phyloP scores from a whole-genome alignment of 2,329 filamentous ascomycete genomes.

The Chaetomium sp. region DNA sequence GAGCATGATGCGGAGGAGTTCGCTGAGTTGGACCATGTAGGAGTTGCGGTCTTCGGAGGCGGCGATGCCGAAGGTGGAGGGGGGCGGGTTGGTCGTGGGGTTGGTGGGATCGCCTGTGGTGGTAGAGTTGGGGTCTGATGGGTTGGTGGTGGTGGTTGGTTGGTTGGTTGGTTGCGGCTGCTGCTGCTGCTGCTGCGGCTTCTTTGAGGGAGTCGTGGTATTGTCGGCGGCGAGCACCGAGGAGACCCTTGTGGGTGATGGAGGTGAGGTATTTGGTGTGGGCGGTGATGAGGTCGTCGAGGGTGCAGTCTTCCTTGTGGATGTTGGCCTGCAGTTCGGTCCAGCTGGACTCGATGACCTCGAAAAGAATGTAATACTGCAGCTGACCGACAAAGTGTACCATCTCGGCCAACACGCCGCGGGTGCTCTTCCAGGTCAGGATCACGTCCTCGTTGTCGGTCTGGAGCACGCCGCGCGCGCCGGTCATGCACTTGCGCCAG shows the following conservation, averaged over 20 bases:
- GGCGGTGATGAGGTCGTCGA: conserved; percentile 90
- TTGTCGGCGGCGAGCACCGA: conserved; percentile 60
- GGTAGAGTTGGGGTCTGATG: conserved; percentile 31
- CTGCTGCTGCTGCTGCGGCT: conserved; percentile 18
- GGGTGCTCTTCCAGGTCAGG: conserved; percentile 81
- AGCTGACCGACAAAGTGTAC: conserved; percentile 95
- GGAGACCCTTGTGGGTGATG: conserved; percentile 91
- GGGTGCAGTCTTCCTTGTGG: conserved; percentile 75
- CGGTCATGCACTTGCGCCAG: conserved; percentile 95
- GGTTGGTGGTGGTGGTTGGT: too few relatives aligned
- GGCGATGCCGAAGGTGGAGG: conserved; percentile 37
- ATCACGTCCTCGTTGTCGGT: conserved; percentile 62
- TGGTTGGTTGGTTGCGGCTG: conserved; percentile 26
- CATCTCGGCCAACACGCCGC: conserved; percentile 92
- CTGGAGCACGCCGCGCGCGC: conserved; percentile 81
- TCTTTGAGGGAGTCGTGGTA: conserved; percentile 33
- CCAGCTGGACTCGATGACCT: conserved; percentile 97
- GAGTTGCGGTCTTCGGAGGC: conserved; percentile 60
- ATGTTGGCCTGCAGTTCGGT: conserved; percentile 79
- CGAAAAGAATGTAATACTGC: conserved; percentile 97
- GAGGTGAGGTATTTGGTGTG: conserved; percentile 86
- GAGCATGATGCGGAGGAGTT: conserved; percentile 90
- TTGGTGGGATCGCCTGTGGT: neutral
- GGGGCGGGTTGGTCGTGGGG: conserved; percentile 25
- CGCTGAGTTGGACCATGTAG: conserved; percentile 86